Conservation (phyloP, 257 asterid genomes). For the Linderniella brevidens region DNA sequence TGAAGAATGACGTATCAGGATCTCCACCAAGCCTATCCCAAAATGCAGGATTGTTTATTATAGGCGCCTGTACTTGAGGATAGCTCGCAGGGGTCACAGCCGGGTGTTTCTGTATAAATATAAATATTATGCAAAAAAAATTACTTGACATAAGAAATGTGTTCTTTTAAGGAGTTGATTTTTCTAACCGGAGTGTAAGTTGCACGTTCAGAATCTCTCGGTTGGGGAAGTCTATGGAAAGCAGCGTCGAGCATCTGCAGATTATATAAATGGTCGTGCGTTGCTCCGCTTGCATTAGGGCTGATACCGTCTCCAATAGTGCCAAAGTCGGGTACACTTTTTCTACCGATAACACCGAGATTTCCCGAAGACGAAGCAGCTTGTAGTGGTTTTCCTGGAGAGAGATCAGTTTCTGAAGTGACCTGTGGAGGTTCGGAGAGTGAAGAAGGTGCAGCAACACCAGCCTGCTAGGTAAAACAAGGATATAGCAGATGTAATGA, state of each 20-base stretch:
- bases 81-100: constrained; percentile 67
- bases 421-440: constrained; percentile 59
- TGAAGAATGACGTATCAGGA: constrained; percentile 71
- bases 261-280: constrained; percentile 70
- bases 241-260: constrained; percentile 94
- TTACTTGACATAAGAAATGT: neutral
- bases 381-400: constrained; percentile 91
- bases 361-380: constrained; percentile 68
- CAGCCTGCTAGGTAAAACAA: constrained; percentile 11
- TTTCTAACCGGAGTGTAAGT: constrained; percentile 64
- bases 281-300: constrained; percentile 53
- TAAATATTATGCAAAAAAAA: constrained; percentile 2
- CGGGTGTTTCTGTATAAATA: constrained; percentile 62
- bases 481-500: too few species aligned
- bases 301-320: constrained; percentile 79
- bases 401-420: constrained; percentile 59
- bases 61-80: constrained; percentile 99
- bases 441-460: constrained; percentile 34
- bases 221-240: constrained; percentile 78
- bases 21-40: constrained; percentile 98
- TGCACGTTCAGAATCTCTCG: constrained; percentile 94
- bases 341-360: constrained; percentile 95
- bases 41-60: constrained; percentile 85
- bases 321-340: constrained; percentile 89
- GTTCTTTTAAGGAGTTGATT: neutral